Conservation (phyloP, 257 asterid species). For the Solanum rostratum region DNA sequence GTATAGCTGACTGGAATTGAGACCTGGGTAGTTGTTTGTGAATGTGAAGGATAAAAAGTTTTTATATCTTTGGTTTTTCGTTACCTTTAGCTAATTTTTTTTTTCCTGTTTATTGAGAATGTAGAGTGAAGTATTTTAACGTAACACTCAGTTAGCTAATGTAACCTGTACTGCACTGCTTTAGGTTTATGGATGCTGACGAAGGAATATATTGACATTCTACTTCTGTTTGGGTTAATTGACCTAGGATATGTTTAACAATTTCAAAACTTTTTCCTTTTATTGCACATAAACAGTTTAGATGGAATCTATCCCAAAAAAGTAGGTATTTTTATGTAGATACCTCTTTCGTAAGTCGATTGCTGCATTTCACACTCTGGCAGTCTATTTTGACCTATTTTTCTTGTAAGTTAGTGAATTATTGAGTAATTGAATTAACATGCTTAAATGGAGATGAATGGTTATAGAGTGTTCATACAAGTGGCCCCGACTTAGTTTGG, state of each 20-base stretch:
- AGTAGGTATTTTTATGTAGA: not conserved
- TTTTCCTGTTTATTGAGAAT: not conserved
- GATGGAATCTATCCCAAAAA: not conserved
- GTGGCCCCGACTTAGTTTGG: not conserved
- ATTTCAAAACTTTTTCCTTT: not conserved
- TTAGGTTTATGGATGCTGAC: not conserved
- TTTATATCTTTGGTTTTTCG: not conserved
- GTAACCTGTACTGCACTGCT: not conserved
- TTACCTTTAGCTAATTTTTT: not conserved
- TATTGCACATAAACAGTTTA: not conserved
- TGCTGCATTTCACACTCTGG: not conserved
- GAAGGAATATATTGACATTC: not conserved
- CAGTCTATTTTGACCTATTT: not conserved
- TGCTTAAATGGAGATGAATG: not conserved
- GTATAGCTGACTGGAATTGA: not conserved
- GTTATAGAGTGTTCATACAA: not conserved
- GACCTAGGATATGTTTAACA: not conserved
- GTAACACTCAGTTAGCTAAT: not conserved
- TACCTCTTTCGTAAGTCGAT: not conserved
- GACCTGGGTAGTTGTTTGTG: not conserved
- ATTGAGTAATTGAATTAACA: not conserved
- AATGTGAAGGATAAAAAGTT: not conserved
- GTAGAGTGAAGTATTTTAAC: not conserved
- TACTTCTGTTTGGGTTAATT: not conserved
- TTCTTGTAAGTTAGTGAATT: not conserved